phyloP scores from a whole-genome alignment of 805 yeast species.

The Candida pseudoglaebosa region DNA sequence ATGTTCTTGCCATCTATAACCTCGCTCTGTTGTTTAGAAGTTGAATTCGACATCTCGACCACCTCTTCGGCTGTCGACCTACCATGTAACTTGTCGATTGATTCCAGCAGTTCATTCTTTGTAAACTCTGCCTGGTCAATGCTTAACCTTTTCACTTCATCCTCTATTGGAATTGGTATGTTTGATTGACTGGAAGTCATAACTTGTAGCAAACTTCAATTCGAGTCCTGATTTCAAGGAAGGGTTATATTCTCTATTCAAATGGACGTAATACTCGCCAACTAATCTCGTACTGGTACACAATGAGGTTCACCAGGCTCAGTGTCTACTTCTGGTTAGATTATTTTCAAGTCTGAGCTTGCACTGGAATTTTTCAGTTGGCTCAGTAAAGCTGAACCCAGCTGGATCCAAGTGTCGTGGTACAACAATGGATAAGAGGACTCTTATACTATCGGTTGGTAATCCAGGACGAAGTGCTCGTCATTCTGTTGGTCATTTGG shows the following conservation, averaged over 20 bases:
- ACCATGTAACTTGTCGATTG: no score
- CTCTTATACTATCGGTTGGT: conserved; percentile 29
- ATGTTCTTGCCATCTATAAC: no score
- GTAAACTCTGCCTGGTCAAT: not conserved
- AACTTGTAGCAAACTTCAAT: not conserved
- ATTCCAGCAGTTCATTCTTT: not conserved
- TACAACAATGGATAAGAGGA: not conserved
- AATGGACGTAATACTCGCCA: no score
- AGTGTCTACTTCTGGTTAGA: not conserved
- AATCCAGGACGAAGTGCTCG: conserved; percentile 38
- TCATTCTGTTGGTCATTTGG: conserved; percentile 40
- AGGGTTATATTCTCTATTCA: no score
- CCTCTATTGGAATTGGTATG: not conserved
- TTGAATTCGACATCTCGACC: no score
- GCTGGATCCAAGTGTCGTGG: not conserved
- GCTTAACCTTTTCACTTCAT: not conserved
- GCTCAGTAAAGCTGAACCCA: no score
- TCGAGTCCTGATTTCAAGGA: not conserved
- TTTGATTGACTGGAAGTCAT: not conserved
- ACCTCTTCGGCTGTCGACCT: not conserved
- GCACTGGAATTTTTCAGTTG: no score
- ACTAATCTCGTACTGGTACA: no score
- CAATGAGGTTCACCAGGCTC: no score
- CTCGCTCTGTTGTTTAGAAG: no score
- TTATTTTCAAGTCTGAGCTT: not conserved